Conservation (phyloP, 768 basidiomycete genomes). For the Tulasnella sp. region DNA sequence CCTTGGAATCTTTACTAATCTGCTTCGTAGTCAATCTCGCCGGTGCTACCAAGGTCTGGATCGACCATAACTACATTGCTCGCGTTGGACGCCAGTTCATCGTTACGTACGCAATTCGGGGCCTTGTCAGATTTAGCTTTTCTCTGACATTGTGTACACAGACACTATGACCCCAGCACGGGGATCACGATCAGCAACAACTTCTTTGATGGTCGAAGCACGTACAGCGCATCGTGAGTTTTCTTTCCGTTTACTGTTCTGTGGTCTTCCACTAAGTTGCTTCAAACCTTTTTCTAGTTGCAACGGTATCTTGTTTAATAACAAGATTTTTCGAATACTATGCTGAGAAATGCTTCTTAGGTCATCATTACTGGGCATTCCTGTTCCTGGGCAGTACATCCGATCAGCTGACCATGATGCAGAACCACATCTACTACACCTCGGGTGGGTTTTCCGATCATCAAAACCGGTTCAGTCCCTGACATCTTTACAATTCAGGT, state of each 20-base stretch:
- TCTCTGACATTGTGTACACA: too few relatives aligned
- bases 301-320: neutral
- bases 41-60: slow-evolving; percentile 2
- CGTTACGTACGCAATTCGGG: neutral
- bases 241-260: neutral
- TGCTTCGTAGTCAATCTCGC: neutral
- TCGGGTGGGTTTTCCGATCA: neutral
- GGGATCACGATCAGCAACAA: neutral
- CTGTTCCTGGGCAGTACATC: neutral
- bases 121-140: neutral
- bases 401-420: neutral
- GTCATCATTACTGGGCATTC: neutral
- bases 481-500: too few relatives aligned
- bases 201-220: neutral
- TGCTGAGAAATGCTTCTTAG: neutral
- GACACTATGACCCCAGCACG: neutral
- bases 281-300: neutral
- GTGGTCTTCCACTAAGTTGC: neutral
- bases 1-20: neutral
- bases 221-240: neutral
- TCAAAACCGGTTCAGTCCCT: too few relatives aligned
- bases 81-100: neutral
- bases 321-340: too few relatives aligned
- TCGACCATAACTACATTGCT: slow-evolving; percentile 8
- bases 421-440: neutral